Evolutionary conservation across 345 rosid species (phyloP), one percentile per base, ranked within the genome.

Genomic region (Pistacia atlantica): DNA sequence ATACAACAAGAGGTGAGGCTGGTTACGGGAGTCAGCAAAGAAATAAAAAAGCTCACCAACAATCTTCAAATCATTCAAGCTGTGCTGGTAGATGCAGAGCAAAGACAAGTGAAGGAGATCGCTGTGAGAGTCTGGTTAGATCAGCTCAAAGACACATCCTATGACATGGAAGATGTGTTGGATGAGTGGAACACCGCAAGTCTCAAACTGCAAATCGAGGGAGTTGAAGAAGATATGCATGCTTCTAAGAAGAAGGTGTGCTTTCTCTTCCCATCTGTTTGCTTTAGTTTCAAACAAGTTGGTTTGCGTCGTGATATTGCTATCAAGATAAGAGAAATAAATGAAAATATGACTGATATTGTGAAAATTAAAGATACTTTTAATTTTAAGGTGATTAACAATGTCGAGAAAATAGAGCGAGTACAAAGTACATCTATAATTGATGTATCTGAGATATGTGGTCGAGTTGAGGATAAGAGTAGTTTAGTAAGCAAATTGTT

Each of bases 241-340:
- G 59, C 59, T 28, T 12, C 17, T 8, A 31, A 2, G 33, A 67
- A 48, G 71, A 49, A 28, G 72, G 72, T 28, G 13, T 69, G 72
- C 42, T 16, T 17, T 42, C 51, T 69, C 72, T 5, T 51, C 28
- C 8, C 22, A 12, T 31, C 59, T 1, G 10, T 52, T 51, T 69
- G 72, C 72, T 69, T 51, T 69, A 1, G 59, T 66, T 66, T 22
- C 54, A 66, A 46, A 66, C 17, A 66, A 11, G 18, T 46, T 12
- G 0, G 55, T 5, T 12, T 46, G 13, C 55, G 10, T 4, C 11
- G 17, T 12, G 70, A 66, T 5, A 66, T 66, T 45, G 70, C 55
- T 5, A 3, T 0, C 17, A 66, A 66, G 56, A 66, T 45, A 17
- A 46, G 2, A 18, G 10, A 20, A 0, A 46, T 66, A 2, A 45